A percentile compares a stretch with the other conserved stretches of the same genome.
phyloP scores from a whole-genome alignment of 177 flowering plant genomes.

The Telopea speciosissima region DNA sequence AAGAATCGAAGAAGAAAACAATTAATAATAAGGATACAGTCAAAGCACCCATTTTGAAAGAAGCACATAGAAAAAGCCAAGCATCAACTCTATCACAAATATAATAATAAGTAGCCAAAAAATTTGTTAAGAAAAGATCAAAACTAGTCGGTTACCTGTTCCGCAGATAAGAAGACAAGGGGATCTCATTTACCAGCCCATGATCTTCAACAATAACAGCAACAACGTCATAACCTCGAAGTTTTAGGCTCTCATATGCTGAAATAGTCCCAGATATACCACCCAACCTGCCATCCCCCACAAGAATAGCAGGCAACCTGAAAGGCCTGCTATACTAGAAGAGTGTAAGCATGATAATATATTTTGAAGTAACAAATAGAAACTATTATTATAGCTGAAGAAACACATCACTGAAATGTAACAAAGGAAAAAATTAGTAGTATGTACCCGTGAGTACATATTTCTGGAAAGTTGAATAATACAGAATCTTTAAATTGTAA shows the following conservation, averaged over 20 bases:
- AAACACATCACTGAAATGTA: background rate
- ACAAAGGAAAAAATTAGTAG: background rate
- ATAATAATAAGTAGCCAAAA: background rate
- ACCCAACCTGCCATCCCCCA: conserved; percentile 93
- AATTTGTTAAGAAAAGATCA: background rate
- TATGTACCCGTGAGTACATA: background rate
- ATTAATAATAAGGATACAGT: background rate
- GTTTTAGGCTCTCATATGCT: conserved; percentile 78
- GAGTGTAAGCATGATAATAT: conserved; percentile 1
- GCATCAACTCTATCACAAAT: background rate
- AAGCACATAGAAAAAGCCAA: background rate
- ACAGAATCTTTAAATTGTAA: background rate
- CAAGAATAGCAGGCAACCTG: conserved; percentile 85
- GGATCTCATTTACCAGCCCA: conserved; percentile 70
- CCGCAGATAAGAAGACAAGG: conserved; percentile 57
- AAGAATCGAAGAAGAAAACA: background rate
- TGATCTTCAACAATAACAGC: conserved; percentile 81
- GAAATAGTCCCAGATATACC: conserved; percentile 94
- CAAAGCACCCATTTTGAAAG: background rate
- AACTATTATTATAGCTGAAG: too few relatives aligned
- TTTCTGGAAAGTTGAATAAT: background rate
- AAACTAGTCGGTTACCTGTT: conserved; percentile 44
- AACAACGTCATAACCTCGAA: conserved; percentile 88
- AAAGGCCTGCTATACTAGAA: conserved; percentile 53
- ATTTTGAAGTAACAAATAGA: too few relatives aligned